Conservation (phyloP, 2,329 filamentous ascomycete genomes). For the Cladosporium cucumerinum region DNA sequence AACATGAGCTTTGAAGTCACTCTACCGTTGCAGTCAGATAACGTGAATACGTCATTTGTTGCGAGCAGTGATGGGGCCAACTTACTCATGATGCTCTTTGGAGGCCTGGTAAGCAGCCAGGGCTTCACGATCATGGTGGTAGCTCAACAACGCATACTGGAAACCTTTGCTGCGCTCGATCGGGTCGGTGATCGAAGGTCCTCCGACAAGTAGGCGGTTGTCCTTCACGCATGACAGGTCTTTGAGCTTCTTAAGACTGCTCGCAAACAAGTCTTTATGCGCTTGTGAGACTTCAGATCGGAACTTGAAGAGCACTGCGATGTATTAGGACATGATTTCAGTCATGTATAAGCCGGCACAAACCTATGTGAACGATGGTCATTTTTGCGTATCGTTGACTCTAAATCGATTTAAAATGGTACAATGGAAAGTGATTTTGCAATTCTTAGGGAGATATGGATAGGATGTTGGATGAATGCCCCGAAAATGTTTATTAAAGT, state of each 20-base stretch:
- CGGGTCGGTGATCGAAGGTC: slow-evolving; percentile 52
- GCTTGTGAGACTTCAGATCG: slow-evolving; percentile 40
- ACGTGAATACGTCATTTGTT: background rate
- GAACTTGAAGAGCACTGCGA: slow-evolving; percentile 51
- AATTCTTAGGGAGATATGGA: background rate
- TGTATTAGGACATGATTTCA: background rate
- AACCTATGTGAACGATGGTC: slow-evolving; percentile 5
- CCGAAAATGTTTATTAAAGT: background rate
- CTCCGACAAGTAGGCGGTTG: slow-evolving; percentile 50
- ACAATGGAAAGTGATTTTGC: background rate
- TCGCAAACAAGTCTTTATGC: slow-evolving; percentile 46
- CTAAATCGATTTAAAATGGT: background rate
- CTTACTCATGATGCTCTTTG: slow-evolving; percentile 46
- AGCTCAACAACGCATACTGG: slow-evolving; percentile 52
- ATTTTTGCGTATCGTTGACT: background rate
- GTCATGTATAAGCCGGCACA: background rate
- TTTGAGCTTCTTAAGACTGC: slow-evolving; percentile 50
- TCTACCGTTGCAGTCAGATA: slow-evolving; percentile 35
- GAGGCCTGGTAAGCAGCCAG: slow-evolving; percentile 53
- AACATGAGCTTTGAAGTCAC: slow-evolving; percentile 52
- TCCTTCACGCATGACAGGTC: slow-evolving; percentile 48
- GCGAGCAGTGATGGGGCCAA: background rate
- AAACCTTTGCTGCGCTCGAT: slow-evolving; percentile 54
- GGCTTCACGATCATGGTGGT: slow-evolving; percentile 46
- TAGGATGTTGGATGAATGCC: background rate